Base-by-base conservation (phyloP, 2,329 filamentous ascomycete species). In the Colletotrichum tabaci region DNA sequence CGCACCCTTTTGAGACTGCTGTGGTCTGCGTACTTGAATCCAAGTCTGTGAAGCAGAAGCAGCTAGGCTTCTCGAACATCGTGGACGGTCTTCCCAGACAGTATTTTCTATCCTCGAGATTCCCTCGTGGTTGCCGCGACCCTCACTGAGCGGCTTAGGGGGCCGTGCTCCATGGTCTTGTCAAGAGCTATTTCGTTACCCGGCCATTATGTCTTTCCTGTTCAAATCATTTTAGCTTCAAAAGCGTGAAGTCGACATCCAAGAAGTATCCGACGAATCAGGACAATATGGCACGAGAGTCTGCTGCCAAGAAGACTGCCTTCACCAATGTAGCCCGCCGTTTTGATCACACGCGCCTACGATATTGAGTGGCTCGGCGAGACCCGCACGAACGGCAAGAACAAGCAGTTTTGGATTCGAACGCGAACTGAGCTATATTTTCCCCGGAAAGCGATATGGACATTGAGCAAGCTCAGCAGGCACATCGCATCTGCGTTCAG, bases 21-120 rank as follows among this genome's bases (percentile, higher is more conserved):
- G 92, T 83, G 72, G 95, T 98, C 82, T 98, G 97, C 84, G 94
- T 98, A 88, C 90, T 98, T 85, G 94, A 94, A 1, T 97, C 94
- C 0, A 95, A 98, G 82, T 96, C 93, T 10, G 91, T 98, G 61
- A 95, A 94, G 10, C 85, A 98, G 57, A 89, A 89, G 56, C 94
- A 97, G 80, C 91, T 96, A 58, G 94, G 94, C 18, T 97, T 96
- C 84, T 86, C 82, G 44, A 87, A 94, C 78, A 92, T 97, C 76
- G 83, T 87, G 49, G 93, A 98, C 77, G 93, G 98, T 74, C 83
- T 92, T 65, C 94, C 95, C 0, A 95, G 95, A 26, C 89, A 97
- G 82, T 94, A 95, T 97, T 77, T 77, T 94, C 94, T 0, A 93
- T 97, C 16, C 84, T 84, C 6, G 83, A 85, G 77, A 97, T 0